Evolutionary conservation across 495 filamentous ascomycete species (phyloP).

Genomic region (Hypoxylon perforatum): DNA sequence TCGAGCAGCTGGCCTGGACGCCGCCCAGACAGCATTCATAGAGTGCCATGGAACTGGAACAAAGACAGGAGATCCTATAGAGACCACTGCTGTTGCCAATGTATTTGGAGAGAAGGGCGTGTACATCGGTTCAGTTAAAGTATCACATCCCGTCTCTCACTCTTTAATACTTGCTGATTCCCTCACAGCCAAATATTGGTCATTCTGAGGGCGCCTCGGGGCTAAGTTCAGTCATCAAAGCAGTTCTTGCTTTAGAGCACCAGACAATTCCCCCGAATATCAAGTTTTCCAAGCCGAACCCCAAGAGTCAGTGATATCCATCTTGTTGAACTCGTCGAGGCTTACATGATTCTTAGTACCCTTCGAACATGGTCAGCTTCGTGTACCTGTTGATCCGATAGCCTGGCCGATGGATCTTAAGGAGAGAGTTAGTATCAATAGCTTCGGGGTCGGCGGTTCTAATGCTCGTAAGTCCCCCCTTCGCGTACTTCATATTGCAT

Average conservation of each 20-base stretch:
- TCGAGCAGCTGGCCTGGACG: conserved; percentile 45
- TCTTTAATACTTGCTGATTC: neutral
- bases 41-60: conserved; percentile 43
- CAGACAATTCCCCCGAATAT: neutral
- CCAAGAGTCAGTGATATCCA: neutral
- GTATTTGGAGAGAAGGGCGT: conserved; percentile 8
- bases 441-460: neutral
- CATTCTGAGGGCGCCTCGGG: neutral
- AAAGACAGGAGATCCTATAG: conserved; percentile 46
- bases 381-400: neutral
- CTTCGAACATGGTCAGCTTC: neutral
- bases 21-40: conserved; percentile 44
- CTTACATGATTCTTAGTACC: neutral
- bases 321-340: neutral
- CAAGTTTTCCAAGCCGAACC: neutral
- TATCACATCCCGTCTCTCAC: neutral
- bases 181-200: neutral
- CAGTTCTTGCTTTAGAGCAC: neutral
- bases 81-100: conserved; percentile 36
- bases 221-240: neutral
- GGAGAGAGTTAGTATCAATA: neutral
- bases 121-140: neutral
- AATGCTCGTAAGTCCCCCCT: too few species aligned
- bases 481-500: too few species aligned
- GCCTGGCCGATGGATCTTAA: neutral